Base-by-base conservation (phyloP, 2,329 filamentous ascomycete genomes). In the Gyromitra esculenta region DNA sequence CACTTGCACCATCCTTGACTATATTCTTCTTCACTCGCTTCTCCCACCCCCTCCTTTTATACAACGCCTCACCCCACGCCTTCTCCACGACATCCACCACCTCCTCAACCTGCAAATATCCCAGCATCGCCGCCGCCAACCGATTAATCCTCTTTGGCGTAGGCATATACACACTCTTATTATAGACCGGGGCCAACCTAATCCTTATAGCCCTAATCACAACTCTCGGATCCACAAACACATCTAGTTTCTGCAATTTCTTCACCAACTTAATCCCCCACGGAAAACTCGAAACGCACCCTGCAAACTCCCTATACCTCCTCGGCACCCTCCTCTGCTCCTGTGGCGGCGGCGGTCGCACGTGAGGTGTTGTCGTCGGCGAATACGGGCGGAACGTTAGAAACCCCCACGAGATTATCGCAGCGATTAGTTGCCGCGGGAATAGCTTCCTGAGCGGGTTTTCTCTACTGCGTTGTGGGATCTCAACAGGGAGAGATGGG, bases 361-460 rank as follows among this genome's bases (percentile, higher is more conserved):
- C 56, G 2, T 35, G 54, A 3, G 74, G 62, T 18, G 41, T 71
- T 5, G 21, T 50, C 18, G 6, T 43, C 15, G 7, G 31, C 5
- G 50, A 64, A 64, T 69, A 64, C 6, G 64, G 69, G 1, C 69
- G 66, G 15, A 75, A 79, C 4, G 77, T 78, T 5, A 81, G 66
- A 39, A 81, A 79, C 2, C 80, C 80, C 80, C 80, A 81, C 50
- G 79, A 78, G 37, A 81, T 72, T 4, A 81, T 52, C 1, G 73
- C 68, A 18, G 75, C 68, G 35, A 80, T 67, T 9, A 78, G 75
- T 15, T 69, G 68, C 2, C 75, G 50, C 1, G 75, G 71, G 43
- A 81, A 81, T 13, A 81, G 45, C 5, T 65, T 60, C 15, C 80
- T 75, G n/a, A 81, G 59, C 0, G 80, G 80, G 54, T 79, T 79